These are phyloP conservation scores for Adansonia grandidieri DNA, from an alignment of 441 rosid genomes.

Conservation along the genomic window DNA sequence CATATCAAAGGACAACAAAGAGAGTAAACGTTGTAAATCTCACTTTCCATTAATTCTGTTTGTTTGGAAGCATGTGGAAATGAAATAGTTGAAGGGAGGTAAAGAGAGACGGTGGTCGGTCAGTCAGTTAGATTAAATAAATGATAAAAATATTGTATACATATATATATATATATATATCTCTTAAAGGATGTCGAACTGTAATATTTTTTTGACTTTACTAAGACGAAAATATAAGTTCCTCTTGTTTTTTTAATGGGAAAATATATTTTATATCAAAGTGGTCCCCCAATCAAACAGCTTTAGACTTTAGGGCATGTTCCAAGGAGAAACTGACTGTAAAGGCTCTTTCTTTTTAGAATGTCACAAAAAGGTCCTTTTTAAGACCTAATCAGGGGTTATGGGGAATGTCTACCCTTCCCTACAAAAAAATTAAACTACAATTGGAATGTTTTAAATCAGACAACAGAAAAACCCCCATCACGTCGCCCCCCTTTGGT, in stretches of 20 bases:
- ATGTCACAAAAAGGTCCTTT: slow-evolving; percentile 76
- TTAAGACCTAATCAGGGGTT: slow-evolving; percentile 50
- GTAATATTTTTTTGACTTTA: slow-evolving; percentile 51
- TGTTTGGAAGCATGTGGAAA: slow-evolving; percentile 82
- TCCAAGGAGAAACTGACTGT: slow-evolving; percentile 55
- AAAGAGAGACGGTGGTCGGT: slow-evolving; percentile 57
- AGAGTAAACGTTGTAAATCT: slow-evolving; percentile 61
- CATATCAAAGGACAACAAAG: slow-evolving; percentile 46
- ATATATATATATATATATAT: slow-evolving; percentile 6
- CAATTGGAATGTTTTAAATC: slow-evolving; percentile 23
- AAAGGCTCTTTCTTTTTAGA: slow-evolving; percentile 50
- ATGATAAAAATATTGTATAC: slow-evolving; percentile 23
- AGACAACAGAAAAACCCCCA: slow-evolving; percentile 20
- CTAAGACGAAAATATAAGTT: slow-evolving; percentile 48
- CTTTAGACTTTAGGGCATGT: slow-evolving; percentile 51
- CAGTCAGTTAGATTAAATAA: slow-evolving; percentile 50
- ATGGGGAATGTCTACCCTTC: slow-evolving; percentile 24
- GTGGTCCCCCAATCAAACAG: slow-evolving; percentile 52
- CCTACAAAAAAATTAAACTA: slow-evolving; percentile 20
- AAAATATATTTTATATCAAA: slow-evolving; percentile 7
- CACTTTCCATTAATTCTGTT: slow-evolving; percentile 88
- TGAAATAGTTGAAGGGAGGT: slow-evolving; percentile 45
- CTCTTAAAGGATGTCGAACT: slow-evolving; percentile 44
- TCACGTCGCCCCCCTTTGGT: slow-evolving; percentile 25
- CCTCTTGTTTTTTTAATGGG: slow-evolving; percentile 23